A percentile compares a stretch with the other conserved stretches of the same genome.
Conservation (phyloP, 495 filamentous ascomycete genomes). For the Lophiotrema nucula region DNA sequence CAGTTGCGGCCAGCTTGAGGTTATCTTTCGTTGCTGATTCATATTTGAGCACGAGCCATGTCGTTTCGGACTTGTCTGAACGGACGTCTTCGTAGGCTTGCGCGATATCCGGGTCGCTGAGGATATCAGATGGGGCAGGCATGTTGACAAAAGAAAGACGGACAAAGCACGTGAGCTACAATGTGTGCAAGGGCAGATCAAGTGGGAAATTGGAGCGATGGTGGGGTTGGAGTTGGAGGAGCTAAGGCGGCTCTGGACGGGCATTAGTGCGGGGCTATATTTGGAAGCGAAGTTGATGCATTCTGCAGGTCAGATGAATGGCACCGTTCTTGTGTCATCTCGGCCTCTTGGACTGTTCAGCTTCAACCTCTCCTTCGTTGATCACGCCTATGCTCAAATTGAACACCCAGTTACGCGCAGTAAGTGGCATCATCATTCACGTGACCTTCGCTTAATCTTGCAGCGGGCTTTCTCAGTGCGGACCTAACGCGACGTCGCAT, state of each 20-base stretch:
- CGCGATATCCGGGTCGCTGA: conserved; percentile 20
- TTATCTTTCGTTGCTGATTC: conserved; percentile 48
- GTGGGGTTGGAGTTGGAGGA: neutral
- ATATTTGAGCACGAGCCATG: conserved; percentile 59
- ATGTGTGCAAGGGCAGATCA: neutral
- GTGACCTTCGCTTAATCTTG: no score
- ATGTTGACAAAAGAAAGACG: neutral
- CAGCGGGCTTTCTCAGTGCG: no score
- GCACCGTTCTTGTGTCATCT: no score
- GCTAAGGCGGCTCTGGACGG: neutral
- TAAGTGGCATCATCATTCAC: no score
- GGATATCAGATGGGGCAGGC: conserved; percentile 15
- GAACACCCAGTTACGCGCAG: no score
- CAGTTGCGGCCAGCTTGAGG: conserved; percentile 49
- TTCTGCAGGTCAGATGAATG: no score
- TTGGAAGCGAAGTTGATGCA: neutral
- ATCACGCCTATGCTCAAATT: no score
- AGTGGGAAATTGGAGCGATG: neutral
- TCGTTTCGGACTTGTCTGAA: conserved; percentile 55
- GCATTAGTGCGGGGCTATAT: neutral
- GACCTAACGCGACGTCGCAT: no score
- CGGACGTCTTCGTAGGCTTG: conserved; percentile 38
- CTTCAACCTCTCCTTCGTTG: no score
- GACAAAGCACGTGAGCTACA: neutral
- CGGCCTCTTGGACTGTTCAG: no score